Base-by-base conservation (phyloP, 495 filamentous ascomycete genomes). In the Parathielavia hyrcaniae region DNA sequence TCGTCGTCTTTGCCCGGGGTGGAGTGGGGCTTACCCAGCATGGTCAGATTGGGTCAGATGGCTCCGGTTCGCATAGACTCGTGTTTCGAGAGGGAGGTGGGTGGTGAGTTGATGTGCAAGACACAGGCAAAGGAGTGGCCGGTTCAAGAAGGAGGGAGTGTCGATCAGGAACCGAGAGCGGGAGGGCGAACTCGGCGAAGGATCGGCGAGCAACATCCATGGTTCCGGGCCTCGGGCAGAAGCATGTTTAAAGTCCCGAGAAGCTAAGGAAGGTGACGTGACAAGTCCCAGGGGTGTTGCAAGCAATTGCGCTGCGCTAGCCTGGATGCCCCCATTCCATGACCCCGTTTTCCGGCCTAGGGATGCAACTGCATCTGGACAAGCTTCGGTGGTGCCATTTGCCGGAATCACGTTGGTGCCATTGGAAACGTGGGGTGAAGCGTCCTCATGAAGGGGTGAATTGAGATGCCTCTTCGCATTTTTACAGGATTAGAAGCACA, bases 161-260 rank as follows among this genome's bases (percentile, higher is more conserved):
- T 10, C 55, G 55, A 57, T 50, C 46, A 57, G 55, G 55, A 38
- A 50, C 55, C 14, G 17, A 45, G 23, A 20, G 44, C 5, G 22
- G 19, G 46, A 50, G 36, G 19, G 14, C 17, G 45, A 12, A 11
- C 4, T n/a, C n/a, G 22, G 30, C 34, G 32, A 35, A 55, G 22
- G 22, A 32, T 39, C 34, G 16, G n/a, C 39, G 20, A n/a, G 36
- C 38, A 45, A 20, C 43, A 47, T 20, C 14, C 44, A 48, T 22
- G 7, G 13, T 5, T 32, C 43, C 53, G 30, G 43, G 36, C 2
- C 3, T 12, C 16, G 35, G 50, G 22, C 26, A n/a, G 16, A 7
- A 5, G 40, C 4, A 16, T 45, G 52, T 35, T 54, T 53, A 53
- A 53, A 23, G 20, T 53, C 43, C 38, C 19, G 46, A 26, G 11